phyloP scores from a whole-genome alignment of 768 basidiomycete genomes.

The Chlorophyllum brunneum region DNA sequence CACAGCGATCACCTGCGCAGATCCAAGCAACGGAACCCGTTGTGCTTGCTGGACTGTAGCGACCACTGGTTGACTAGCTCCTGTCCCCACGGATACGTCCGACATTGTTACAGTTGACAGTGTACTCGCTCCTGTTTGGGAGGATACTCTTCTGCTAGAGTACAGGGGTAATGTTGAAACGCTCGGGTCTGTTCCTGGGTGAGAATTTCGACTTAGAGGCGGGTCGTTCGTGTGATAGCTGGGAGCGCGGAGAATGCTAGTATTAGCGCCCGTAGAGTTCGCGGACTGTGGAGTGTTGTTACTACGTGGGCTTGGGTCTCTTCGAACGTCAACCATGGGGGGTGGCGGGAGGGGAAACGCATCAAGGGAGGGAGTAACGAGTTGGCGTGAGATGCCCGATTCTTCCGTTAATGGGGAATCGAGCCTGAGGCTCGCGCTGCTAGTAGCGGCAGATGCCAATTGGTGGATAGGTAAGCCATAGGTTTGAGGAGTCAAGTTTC shows the following conservation, averaged over 20 bases:
- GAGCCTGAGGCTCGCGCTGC: background rate
- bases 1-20: background rate
- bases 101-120: background rate
- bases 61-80: background rate
- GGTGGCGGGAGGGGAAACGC: background rate
- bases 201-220: too few species aligned
- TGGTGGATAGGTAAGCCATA: background rate
- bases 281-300: background rate
- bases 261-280: background rate
- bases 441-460: background rate
- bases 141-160: background rate
- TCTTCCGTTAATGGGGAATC: background rate
- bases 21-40: conserved; percentile 1
- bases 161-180: background rate
- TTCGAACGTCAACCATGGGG: background rate
- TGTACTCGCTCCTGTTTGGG: background rate
- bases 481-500: background rate
- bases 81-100: background rate
- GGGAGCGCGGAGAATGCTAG: too few species aligned
- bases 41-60: background rate
- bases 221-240: too few species aligned
- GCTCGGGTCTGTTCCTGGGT: background rate
- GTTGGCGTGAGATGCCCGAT: background rate
- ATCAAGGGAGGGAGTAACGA: background rate
- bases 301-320: background rate